These are phyloP conservation scores for Ophioceras dolichostomum DNA, from an alignment of 2,329 filamentous ascomycete species.

Conservation along the genomic window DNA sequence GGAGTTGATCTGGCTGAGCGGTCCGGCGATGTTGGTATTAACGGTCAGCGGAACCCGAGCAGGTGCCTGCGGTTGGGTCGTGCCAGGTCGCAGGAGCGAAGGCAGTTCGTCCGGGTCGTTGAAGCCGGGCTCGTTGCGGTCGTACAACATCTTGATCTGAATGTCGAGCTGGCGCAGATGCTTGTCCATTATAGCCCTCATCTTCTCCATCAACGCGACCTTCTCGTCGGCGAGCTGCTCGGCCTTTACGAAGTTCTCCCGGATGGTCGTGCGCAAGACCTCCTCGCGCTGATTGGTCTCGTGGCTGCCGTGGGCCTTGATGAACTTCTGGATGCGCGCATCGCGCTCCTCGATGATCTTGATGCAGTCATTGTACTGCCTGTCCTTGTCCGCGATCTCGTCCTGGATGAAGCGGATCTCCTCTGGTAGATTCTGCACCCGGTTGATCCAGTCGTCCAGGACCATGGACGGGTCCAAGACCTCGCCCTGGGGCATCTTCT, in stretches of 20 bases:
- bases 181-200: slow-evolving; percentile 46
- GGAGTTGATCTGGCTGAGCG: slow-evolving; percentile 8
- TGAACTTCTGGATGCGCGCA: slow-evolving; percentile 66
- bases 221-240: slow-evolving; percentile 67
- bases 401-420: slow-evolving; percentile 76
- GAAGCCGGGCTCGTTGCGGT: slow-evolving; percentile 49
- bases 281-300: slow-evolving; percentile 66
- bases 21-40: slow-evolving; percentile 18
- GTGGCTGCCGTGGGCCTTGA: slow-evolving; percentile 64
- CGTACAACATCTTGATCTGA: slow-evolving; percentile 49
- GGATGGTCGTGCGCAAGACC: slow-evolving; percentile 49
- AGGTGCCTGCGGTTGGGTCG: slow-evolving; percentile 29
- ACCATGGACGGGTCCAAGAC: slow-evolving; percentile 54
- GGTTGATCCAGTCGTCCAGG: slow-evolving; percentile 67
- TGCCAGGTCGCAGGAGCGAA: slow-evolving; percentile 46
- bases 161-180: slow-evolving; percentile 50
- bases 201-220: slow-evolving; percentile 54
- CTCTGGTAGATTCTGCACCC: slow-evolving; percentile 66
- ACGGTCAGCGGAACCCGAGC: slow-evolving; percentile 23
- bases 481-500: slow-evolving; percentile 51
- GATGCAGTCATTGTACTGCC: slow-evolving; percentile 55
- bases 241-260: slow-evolving; percentile 55
- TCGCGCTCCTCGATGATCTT: slow-evolving; percentile 62
- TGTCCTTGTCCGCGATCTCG: slow-evolving; percentile 72
- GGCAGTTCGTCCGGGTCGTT: slow-evolving; percentile 50